Conservation (phyloP, 179 eudicot genomes). For the Pouteria campechiana region DNA sequence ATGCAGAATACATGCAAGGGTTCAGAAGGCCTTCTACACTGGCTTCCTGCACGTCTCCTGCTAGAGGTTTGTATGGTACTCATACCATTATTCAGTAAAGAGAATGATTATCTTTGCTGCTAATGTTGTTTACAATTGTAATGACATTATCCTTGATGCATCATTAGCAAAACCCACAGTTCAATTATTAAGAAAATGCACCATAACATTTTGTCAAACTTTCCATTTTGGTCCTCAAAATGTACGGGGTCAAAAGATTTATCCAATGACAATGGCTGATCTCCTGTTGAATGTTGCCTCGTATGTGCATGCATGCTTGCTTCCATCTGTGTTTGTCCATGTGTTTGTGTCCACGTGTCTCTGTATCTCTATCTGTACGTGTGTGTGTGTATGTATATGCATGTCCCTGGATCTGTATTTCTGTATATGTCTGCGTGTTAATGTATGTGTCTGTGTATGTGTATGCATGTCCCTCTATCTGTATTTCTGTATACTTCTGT, state of each 20-base stretch:
- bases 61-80: constrained; percentile 29
- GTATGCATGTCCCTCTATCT: not conserved
- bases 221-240: too few relatives aligned
- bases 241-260: too few relatives aligned
- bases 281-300: too few relatives aligned
- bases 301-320: not conserved
- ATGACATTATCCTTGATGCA: not conserved
- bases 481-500: not conserved
- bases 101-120: too few relatives aligned
- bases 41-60: constrained; percentile 12
- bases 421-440: not conserved
- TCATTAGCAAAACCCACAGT: not conserved
- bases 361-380: not conserved
- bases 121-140: too few relatives aligned
- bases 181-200: too few relatives aligned
- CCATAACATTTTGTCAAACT: too few relatives aligned
- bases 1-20: constrained; percentile 12
- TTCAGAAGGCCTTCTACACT: constrained; percentile 16
- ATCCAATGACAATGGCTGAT: too few relatives aligned
- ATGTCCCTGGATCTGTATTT: not conserved
- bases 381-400: not conserved
- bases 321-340: not conserved
- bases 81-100: not conserved
- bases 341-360: not conserved
- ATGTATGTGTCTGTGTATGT: not conserved